A percentile compares a stretch with the other conserved stretches of the same genome.
These are phyloP conservation scores for Trichoderma reesei DNA, from an alignment of 495 filamentous ascomycete genomes.

Conservation along the genomic window DNA sequence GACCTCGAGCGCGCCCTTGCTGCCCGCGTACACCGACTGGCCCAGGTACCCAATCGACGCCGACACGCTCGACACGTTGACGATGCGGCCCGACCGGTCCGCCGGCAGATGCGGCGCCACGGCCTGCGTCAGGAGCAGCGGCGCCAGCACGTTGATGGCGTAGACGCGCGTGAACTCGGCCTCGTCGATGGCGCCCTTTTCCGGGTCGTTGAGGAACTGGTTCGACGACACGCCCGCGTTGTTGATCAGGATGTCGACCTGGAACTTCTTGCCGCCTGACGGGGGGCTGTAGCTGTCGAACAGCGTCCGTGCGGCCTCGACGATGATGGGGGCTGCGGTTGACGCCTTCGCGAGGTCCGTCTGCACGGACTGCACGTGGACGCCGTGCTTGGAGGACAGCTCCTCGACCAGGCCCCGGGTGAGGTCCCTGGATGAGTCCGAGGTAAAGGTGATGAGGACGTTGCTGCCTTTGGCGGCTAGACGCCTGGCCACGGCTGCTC, in stretches of 20 bases:
- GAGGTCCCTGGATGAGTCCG: conserved; percentile 26
- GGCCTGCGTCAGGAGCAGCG: conserved; percentile 69
- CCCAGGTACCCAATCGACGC: conserved; percentile 56
- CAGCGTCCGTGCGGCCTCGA: conserved; percentile 21
- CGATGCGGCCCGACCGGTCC: conserved; percentile 65
- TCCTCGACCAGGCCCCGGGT: conserved; percentile 25
- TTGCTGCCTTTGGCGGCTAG: conserved; percentile 64
- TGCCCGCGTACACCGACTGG: conserved; percentile 77
- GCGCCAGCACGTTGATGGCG: conserved; percentile 75
- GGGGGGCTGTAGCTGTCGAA: conserved; percentile 19
- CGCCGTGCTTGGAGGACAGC: conserved; percentile 30
- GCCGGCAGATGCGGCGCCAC: conserved; percentile 57
- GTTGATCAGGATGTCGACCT: conserved; percentile 62
- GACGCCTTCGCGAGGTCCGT: conserved; percentile 35
- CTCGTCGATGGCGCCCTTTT: conserved; percentile 24
- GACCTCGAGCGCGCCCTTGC: conserved; percentile 81
- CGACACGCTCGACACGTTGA: conserved; percentile 68
- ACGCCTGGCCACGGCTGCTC: conserved; percentile 71
- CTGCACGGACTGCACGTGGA: conserved; percentile 29
- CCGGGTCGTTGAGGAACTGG: conserved; percentile 42
- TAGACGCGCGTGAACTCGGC: conserved; percentile 64
- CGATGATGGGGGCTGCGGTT: conserved; percentile 16
- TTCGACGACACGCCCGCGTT: conserved; percentile 28
- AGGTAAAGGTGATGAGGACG: conserved; percentile 63
- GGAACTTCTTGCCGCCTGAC: conserved; percentile 32